These are phyloP conservation scores for Rickenella mellea DNA, from an alignment of 768 basidiomycete genomes.

Conservation along the genomic window DNA sequence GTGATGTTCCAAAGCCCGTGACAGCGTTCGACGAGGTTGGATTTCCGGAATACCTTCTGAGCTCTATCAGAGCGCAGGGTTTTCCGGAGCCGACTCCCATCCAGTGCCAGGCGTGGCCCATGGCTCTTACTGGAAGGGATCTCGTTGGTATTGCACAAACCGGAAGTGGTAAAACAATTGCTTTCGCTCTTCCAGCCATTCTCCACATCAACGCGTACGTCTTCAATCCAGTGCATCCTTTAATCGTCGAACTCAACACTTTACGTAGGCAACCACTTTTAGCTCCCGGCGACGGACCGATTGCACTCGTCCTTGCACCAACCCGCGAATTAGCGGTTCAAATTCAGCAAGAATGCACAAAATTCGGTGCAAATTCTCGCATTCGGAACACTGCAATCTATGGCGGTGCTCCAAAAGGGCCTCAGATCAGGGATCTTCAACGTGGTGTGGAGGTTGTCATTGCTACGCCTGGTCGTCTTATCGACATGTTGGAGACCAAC, in stretches of 20 bases:
- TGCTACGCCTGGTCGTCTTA: constrained; percentile 44
- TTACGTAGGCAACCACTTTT: constrained; percentile 32
- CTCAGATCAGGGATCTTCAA: constrained; percentile 41
- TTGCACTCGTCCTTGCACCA: constrained; percentile 42
- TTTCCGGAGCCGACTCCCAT: constrained; percentile 36
- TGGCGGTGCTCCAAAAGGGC: constrained; percentile 45
- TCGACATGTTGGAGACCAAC: constrained; percentile 44
- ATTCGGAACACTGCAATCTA: constrained; percentile 47
- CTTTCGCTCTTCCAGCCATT: constrained; percentile 46
- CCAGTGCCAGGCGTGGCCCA: constrained; percentile 44
- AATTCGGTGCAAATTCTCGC: constrained; percentile 35
- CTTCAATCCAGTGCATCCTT: neutral
- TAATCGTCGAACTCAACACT: neutral
- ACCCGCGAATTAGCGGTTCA: constrained; percentile 47
- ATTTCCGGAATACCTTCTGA: constrained; percentile 39
- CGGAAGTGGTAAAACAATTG: constrained; percentile 44
- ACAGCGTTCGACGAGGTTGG: constrained; percentile 39
- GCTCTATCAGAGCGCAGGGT: constrained; percentile 35
- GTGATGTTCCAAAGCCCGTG: constrained; percentile 34
- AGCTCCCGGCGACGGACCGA: constrained; percentile 41
- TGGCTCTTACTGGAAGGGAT: constrained; percentile 37
- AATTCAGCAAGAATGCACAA: constrained; percentile 43
- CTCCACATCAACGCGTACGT: constrained; percentile 43
- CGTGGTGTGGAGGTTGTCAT: constrained; percentile 44
- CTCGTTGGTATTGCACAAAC: constrained; percentile 38